These are phyloP conservation scores for Coniella vitis DNA, from an alignment of 2,329 filamentous ascomycete species.

Conservation along the genomic window DNA sequence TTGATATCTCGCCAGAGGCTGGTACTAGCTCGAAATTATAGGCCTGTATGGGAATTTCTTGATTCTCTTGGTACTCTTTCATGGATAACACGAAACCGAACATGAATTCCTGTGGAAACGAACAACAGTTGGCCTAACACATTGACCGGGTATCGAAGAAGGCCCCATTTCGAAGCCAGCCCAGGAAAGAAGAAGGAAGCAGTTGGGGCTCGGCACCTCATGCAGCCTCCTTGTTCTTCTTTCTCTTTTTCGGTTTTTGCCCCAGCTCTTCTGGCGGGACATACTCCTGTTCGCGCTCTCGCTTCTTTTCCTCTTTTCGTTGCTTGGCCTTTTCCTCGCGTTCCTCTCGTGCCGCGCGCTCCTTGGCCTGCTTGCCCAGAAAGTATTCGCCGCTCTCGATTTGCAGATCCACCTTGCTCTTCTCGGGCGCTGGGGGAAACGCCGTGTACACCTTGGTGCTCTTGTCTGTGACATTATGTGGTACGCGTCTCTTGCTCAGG, in stretches of 20 bases:
- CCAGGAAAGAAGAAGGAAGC: background rate
- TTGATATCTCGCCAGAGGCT: conserved; percentile 49
- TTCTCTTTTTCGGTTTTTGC: conserved; percentile 57
- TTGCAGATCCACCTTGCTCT: conserved; percentile 97
- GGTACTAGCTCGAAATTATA: conserved; percentile 21
- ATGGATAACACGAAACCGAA: background rate
- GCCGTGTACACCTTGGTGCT: conserved; percentile 90
- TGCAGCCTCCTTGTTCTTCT: conserved; percentile 42
- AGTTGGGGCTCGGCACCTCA: background rate
- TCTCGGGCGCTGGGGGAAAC: conserved; percentile 93
- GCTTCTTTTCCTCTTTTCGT: conserved; percentile 83
- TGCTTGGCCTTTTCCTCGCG: conserved; percentile 76
- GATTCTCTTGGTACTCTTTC: background rate
- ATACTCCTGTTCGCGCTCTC: conserved; percentile 79
- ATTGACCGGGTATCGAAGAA: conserved; percentile 15
- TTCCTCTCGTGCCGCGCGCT: conserved; percentile 71
- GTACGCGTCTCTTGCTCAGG: conserved; percentile 74
- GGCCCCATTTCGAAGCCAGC: conserved; percentile 3
- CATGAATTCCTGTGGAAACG: background rate
- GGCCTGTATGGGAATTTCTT: background rate
- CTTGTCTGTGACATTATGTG: conserved; percentile 87
- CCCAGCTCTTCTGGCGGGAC: conserved; percentile 74
- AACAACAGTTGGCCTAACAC: conserved; percentile 13
- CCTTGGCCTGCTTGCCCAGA: conserved; percentile 85
- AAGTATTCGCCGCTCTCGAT: conserved; percentile 99